These are phyloP conservation scores for Mycosphaerella arachidis DNA, from an alignment of 2,329 filamentous ascomycete genomes.

Conservation along the genomic window DNA sequence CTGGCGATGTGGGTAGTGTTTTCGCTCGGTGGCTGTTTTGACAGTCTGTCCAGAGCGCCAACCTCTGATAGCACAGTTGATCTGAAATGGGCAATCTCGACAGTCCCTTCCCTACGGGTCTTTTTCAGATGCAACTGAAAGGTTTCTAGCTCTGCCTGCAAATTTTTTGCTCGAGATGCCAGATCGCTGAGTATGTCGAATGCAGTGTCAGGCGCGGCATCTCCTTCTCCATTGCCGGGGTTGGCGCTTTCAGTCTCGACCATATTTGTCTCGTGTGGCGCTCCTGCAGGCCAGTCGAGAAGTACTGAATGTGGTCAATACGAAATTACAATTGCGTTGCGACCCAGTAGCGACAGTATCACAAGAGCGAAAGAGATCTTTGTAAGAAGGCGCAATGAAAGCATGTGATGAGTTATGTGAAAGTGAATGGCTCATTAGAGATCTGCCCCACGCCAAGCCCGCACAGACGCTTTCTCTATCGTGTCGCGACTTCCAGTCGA, in stretches of 20 bases:
- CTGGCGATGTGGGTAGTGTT: constrained; percentile 51
- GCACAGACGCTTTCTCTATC: background rate
- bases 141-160: constrained; percentile 40
- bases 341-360: background rate
- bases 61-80: constrained; percentile 34
- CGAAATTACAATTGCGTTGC: too few relatives aligned
- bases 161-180: constrained; percentile 34
- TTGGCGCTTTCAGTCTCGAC: background rate
- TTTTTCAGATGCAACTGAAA: constrained; percentile 35
- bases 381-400: background rate
- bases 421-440: background rate
- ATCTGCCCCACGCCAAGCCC: background rate
- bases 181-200: constrained; percentile 23
- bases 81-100: constrained; percentile 34
- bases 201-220: background rate
- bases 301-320: too few relatives aligned
- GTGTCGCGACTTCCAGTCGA: background rate
- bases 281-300: background rate
- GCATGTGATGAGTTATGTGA: background rate
- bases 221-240: background rate
- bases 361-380: background rate
- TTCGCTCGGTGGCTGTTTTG: constrained; percentile 22
- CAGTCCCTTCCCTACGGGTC: constrained; percentile 34
- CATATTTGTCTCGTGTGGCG: background rate
- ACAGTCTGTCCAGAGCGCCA: constrained; percentile 29